Percentiles rank a stretch among this genome's conserved stretches.
These are phyloP conservation scores for Cyclostephanos tholiformis DNA, from an alignment of 108 stramenopile species.

Conservation along the genomic window DNA sequence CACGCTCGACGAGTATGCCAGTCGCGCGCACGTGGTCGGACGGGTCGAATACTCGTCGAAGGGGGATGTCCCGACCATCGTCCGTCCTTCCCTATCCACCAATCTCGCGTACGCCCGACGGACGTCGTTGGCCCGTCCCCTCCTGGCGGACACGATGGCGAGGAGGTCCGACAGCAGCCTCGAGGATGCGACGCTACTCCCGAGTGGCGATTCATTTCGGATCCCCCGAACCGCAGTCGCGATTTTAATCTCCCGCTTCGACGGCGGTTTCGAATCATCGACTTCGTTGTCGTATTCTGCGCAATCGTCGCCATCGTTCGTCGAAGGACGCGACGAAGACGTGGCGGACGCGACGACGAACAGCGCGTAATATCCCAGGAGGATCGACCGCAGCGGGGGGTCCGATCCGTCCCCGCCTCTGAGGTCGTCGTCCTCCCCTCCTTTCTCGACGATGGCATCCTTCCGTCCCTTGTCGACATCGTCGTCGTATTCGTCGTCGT, in stretches of 20 bases:
- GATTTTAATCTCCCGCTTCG: not conserved
- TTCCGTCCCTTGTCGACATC: not conserved
- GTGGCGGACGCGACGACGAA: not conserved
- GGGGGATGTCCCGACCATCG: not conserved
- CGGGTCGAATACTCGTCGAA: constrained; percentile 46
- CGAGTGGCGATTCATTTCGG: not conserved
- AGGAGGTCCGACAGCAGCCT: constrained; percentile 28
- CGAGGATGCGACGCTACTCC: constrained; percentile 13
- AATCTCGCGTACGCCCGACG: constrained; percentile 17
- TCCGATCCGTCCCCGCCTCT: not conserved
- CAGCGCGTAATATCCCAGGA: constrained; percentile 41
- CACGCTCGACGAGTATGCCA: constrained; percentile 34
- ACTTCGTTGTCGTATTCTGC: not conserved
- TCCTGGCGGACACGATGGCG: constrained; percentile 28
- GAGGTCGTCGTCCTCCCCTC: not conserved
- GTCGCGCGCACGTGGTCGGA: constrained; percentile 30
- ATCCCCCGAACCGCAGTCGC: no score
- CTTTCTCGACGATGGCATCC: not conserved
- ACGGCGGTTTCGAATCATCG: not conserved
- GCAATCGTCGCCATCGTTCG: not conserved
- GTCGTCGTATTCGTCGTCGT: constrained; percentile 6
- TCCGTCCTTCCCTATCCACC: not conserved
- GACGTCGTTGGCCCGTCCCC: constrained; percentile 19
- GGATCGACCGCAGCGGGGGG: constrained; percentile 22
- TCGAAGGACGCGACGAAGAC: not conserved